Evolutionary conservation across 495 filamentous ascomycete species (phyloP), one percentile per base, ranked within the genome.

Genomic region (Aspergillus bridgeri): DNA sequence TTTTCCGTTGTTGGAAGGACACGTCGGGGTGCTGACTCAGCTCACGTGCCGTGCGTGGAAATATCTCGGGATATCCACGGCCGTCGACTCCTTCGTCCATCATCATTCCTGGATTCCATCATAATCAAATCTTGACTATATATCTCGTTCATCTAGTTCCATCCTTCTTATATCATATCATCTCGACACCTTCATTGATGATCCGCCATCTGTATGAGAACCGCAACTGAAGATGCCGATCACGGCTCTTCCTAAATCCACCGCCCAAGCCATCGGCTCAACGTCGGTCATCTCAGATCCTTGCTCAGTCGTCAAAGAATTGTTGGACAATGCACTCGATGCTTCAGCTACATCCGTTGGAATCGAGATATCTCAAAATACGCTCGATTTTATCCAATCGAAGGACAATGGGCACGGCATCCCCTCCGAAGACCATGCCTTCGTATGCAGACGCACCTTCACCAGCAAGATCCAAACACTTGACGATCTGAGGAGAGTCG

Each of bases 331-430:
- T 69, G 84, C 90, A 19, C 77, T 98, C 8, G 94, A 98, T 69
- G 89, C 93, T 4, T 80, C 80, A 22, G 89, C 93, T 5, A 85
- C 87, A 2, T 83, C 83, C 0, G 78, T 98, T 42, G 79, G 83
- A 25, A 75, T 98, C 29, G 79, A 92, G 55, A 77, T 96, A 24
- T 88, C 90, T 2, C 62, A 76, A 22, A 92, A 97, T 60, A 84
- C 88, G 0, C 67, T 97, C 13, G 89, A 93, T 67, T 76, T 82
- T n/a, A 86, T 98, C 48, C 89, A 93, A 60, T 86, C 97, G 54
- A 87, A 89, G 57, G 94, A 98, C 70, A 96, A 96, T 72, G 94
- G 94, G 21, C 72, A 84, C 59, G 94, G 94, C 1, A 95, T 98
- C 58, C 67, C 80, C 9, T 75, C 80, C 2, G 83, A 82, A 5